Evolutionary conservation across 306 rosid species (phyloP).

Genomic region (Sicyos edulis): DNA sequence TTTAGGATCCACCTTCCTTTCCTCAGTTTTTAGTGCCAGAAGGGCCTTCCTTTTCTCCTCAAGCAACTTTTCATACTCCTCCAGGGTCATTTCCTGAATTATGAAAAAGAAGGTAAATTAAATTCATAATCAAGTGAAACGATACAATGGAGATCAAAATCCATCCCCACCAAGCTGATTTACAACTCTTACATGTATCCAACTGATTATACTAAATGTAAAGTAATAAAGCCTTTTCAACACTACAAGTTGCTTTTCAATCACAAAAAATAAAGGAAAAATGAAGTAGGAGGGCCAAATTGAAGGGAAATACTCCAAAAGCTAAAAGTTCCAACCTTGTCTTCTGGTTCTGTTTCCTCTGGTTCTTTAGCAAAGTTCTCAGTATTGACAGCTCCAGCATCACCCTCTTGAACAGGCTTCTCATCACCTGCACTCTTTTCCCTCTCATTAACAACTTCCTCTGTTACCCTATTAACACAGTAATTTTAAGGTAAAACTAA

Average conservation of each 20-base stretch:
- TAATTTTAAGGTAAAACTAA: background rate
- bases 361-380: conserved; percentile 49
- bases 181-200: background rate
- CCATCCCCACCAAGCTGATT: conserved; percentile 1
- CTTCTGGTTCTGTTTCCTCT: conserved; percentile 81
- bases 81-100: conserved; percentile 85
- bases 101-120: background rate
- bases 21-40: conserved; percentile 60
- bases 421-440: conserved; percentile 62
- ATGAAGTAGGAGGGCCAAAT: background rate
- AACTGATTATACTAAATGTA: background rate
- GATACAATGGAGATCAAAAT: background rate
- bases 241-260: background rate
- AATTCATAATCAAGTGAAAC: background rate
- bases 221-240: background rate
- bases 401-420: conserved; percentile 64
- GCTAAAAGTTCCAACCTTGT: conserved; percentile 41
- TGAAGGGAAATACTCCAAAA: background rate
- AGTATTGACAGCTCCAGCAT: conserved; percentile 42
- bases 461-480: conserved; percentile 43
- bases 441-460: conserved; percentile 52
- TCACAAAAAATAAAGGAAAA: background rate
- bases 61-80: conserved; percentile 80
- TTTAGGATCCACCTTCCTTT: conserved; percentile 71
- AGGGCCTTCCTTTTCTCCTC: conserved; percentile 86